Evolutionary conservation across 164 flowering plant genomes (phyloP).

Genomic region (Brasenia schreberi): DNA sequence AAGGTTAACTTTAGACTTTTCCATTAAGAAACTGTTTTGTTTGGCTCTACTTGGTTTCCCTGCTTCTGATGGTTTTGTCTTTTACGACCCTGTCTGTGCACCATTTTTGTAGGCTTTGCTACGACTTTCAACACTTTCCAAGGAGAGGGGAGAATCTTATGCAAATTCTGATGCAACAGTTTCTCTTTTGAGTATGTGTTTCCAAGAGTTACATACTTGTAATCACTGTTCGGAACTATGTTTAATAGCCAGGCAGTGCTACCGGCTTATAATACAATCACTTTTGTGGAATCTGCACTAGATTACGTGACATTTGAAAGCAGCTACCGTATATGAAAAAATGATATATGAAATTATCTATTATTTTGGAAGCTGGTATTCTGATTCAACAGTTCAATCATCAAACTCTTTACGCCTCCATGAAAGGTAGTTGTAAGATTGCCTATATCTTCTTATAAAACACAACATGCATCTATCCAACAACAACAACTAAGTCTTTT

Average conservation of each 20-base stretch:
- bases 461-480: too few species aligned
- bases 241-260: neutral
- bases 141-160: slow-evolving; percentile 66
- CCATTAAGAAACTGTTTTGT: neutral
- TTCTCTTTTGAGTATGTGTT: slow-evolving; percentile 54
- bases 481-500: too few species aligned
- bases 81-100: neutral
- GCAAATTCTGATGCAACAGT: slow-evolving; percentile 64
- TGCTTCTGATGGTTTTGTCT: neutral
- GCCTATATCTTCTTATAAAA: too few species aligned
- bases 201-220: neutral
- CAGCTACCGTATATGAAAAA: too few species aligned
- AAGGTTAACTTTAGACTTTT: slow-evolving; percentile 27
- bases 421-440: too few species aligned
- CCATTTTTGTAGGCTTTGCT: slow-evolving; percentile 32
- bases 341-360: too few species aligned
- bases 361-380: too few species aligned
- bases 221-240: neutral
- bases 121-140: slow-evolving; percentile 44
- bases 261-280: too few species aligned
- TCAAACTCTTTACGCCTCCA: too few species aligned
- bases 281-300: too few species aligned
- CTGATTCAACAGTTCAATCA: too few species aligned
- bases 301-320: too few species aligned
- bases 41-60: neutral